phyloP scores from a whole-genome alignment of 495 filamentous ascomycete genomes.

The Clohesyomyces aquaticus region DNA sequence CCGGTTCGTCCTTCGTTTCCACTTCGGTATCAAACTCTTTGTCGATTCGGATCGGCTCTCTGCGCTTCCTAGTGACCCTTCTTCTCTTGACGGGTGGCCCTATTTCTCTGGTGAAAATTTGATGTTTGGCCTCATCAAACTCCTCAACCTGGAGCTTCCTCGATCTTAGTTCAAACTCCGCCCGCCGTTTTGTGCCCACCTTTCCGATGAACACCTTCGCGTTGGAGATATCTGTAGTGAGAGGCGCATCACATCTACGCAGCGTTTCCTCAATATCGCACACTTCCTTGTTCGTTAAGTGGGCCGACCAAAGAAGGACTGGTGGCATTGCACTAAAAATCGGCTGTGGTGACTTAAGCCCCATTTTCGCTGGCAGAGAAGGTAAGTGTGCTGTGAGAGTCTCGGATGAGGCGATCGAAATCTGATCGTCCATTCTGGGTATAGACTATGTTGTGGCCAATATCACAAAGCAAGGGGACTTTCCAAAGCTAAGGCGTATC shows the following conservation, averaged over 20 bases:
- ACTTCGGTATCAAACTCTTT: slow-evolving; percentile 30
- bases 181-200: slow-evolving; percentile 68
- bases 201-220: slow-evolving; percentile 75
- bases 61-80: slow-evolving; percentile 17
- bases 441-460: slow-evolving; percentile 19
- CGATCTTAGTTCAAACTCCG: slow-evolving; percentile 74
- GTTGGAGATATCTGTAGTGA: slow-evolving; percentile 75
- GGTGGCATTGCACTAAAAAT: slow-evolving; percentile 60
- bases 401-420: slow-evolving; percentile 33
- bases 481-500: slow-evolving; percentile 20
- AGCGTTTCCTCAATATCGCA: slow-evolving; percentile 68
- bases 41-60: slow-evolving; percentile 6
- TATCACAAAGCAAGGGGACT: slow-evolving; percentile 27
- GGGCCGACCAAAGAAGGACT: slow-evolving; percentile 74
- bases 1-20: slow-evolving; percentile 12
- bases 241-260: slow-evolving; percentile 52
- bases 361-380: not conserved
- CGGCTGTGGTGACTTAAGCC: not conserved
- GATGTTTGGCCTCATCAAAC: slow-evolving; percentile 24
- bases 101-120: slow-evolving; percentile 2
- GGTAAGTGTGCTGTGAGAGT: slow-evolving; percentile 15
- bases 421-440: slow-evolving; percentile 21
- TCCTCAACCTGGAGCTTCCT: slow-evolving; percentile 66
- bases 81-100: slow-evolving; percentile 46
- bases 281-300: slow-evolving; percentile 64